Evolutionary conservation across 352 stramenopile species (phyloP), one percentile per base, ranked within the genome.

Genomic region (Phytopythium litorale): DNA sequence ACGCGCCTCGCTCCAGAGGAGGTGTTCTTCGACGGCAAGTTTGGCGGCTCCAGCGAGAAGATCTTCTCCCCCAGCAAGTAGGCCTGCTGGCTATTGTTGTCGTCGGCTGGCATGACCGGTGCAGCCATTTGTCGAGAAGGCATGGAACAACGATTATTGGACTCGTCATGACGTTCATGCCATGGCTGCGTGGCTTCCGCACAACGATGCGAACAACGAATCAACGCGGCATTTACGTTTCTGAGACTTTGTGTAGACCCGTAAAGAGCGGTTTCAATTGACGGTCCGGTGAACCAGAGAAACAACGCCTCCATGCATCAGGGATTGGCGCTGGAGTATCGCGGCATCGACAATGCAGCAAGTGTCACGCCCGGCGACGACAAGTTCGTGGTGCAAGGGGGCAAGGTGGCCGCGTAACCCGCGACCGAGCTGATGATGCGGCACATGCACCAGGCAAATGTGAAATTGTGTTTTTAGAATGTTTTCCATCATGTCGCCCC

Each of bases 1-100:
- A 73, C 64, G 43, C 78, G 87, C 9, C 67, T 96, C 16, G 49
- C 76, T 18, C 80, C 75, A 8, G 81, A 73, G 4, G 77, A 93
- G 55, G 61, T 96, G 19, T 95, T 96, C 63, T 96, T 94, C 37
- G 80, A 91, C 61, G 86, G 84, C 57, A 92, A 90, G 59, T 95
- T 94, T 62, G 88, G 88, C 48, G 53, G 78, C 19, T 88, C 80
- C 5, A 87, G 74, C 57, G 69, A 78, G 21, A 65, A 75, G 45
- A 68, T 92, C 64, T 89, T 94, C 69, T 67, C 66, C 3, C 61
- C 56, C 75, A 75, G 58, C 68, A 68, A 51, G 25, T 19, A 21
- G 13, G 56, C 32, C 55, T 35, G 25, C 35, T 16, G 35, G 35
- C 1, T 40, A 40, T 40, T 15, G 35, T 15, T 15, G 35, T 40